Percentiles rank a stretch among this genome's conserved stretches.
Evolutionary conservation across 1,139 yeast species (phyloP).

Genomic region (Scheffersomyces insectosa): DNA sequence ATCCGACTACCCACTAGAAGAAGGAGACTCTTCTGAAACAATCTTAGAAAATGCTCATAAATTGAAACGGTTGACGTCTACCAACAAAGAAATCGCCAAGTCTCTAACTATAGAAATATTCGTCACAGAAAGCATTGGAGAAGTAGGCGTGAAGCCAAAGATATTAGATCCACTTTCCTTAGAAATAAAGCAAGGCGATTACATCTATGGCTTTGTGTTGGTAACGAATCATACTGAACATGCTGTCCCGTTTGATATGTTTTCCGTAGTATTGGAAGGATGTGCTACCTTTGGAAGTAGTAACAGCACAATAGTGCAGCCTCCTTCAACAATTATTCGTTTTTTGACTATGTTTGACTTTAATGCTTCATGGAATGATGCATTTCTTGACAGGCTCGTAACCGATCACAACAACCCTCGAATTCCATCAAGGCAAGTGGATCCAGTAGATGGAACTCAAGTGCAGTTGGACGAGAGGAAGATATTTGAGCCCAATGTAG

Average conservation of each 20-base stretch:
- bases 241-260: slow-evolving; percentile 42
- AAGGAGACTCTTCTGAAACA: slow-evolving; percentile 17
- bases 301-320: slow-evolving; percentile 15
- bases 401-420: slow-evolving; percentile 32
- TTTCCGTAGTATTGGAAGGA: slow-evolving; percentile 41
- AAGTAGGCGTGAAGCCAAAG: slow-evolving; percentile 29
- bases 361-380: slow-evolving; percentile 46
- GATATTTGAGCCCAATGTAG: slow-evolving; percentile 31
- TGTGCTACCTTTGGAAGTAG: slow-evolving; percentile 24
- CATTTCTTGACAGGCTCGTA: slow-evolving; percentile 28
- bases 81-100: slow-evolving; percentile 30
- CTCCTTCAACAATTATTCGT: slow-evolving; percentile 17
- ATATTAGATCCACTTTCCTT: slow-evolving; percentile 28
- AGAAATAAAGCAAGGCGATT: slow-evolving; percentile 43
- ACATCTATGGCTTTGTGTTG: slow-evolving; percentile 39
- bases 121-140: slow-evolving; percentile 34
- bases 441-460: slow-evolving; percentile 34
- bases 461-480: slow-evolving; percentile 28
- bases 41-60: slow-evolving; percentile 39
- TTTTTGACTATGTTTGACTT: slow-evolving; percentile 44
- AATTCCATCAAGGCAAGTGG: slow-evolving; percentile 19
- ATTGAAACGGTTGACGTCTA: slow-evolving; percentile 31
- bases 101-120: slow-evolving; percentile 27
- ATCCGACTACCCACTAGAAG: slow-evolving; percentile 21
- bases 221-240: slow-evolving; percentile 31